Evolutionary conservation across 148 eudicot genomes (phyloP), one percentile per base, ranked within the genome.

Genomic region (Selenicereus undatus): DNA sequence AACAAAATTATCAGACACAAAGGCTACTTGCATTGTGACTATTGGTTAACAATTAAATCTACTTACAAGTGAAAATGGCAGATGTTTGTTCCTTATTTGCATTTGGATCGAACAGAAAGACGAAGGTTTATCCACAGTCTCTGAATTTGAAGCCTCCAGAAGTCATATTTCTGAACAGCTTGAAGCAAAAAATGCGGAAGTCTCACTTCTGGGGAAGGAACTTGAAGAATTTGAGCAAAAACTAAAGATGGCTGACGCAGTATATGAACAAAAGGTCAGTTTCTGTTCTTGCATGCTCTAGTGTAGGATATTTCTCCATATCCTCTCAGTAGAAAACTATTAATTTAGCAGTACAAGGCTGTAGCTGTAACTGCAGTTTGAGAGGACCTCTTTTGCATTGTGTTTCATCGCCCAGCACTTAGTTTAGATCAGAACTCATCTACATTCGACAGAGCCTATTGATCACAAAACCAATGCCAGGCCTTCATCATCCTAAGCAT

Each of bases 181-280:
- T 60, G 93, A 92, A 81, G 86, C 87, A 39, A 91, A 94, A 89
- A 88, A 71, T 81, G 88, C 90, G 73, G 79, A 84, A 73, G 76
- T 88, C 52, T 11, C 66, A 36, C 87, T 84, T 79, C 79, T 92
- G 50, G 88, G 88, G 79, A 90, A 87, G 77, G 90, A 90, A 87
- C 78, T 91, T 51, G 89, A 92, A 88, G 95, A 96, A 81, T 90
- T 93, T 29, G 89, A 90, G 83, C 90, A 90, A 79, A 91, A 89
- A 82, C 84, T 91, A 36, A 90, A 90, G 82, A 78, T 80, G 74
- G 86, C 86, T 60, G 90, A 86, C 72, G 78, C 90, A 74, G 81
- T 78, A 86, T 78, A 83, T 5, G 88, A 88, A 83, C 89, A 88
- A 78, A 91, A 91, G 95, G 97, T 93, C 54, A 84, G 79, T 32